Percentiles rank a stretch among this genome's conserved stretches.
phyloP scores from a whole-genome alignment of 2,329 filamentous ascomycete genomes.

The Talaromyces islandicus region DNA sequence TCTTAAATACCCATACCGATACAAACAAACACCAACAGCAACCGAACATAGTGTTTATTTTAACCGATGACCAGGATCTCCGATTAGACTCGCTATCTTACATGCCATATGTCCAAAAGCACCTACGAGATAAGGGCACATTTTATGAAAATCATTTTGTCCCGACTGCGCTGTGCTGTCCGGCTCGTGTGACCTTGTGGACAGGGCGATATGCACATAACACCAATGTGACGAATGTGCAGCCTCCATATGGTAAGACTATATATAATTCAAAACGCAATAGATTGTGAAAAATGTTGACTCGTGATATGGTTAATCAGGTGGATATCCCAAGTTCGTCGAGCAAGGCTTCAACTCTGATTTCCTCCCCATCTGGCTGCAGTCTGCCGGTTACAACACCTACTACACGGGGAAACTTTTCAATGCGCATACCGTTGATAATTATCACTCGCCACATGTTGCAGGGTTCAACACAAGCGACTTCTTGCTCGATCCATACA shows the following conservation, averaged over 20 bases:
- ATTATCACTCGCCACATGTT: constrained; percentile 39
- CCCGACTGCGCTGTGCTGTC: constrained; percentile 62
- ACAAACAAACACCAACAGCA: constrained; percentile 9
- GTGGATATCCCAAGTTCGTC: constrained; percentile 47
- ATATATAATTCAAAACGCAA: neutral
- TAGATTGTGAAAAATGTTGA: neutral
- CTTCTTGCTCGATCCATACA: constrained; percentile 40
- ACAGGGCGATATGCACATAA: constrained; percentile 64
- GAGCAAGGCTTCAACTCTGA: constrained; percentile 45
- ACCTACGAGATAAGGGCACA: constrained; percentile 54
- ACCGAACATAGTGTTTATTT: constrained; percentile 60
- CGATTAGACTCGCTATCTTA: constrained; percentile 57
- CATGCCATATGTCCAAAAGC: constrained; percentile 52
- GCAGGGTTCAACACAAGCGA: constrained; percentile 36
- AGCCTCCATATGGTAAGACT: constrained; percentile 45
- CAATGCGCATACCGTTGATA: constrained; percentile 45
- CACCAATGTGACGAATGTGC: constrained; percentile 61
- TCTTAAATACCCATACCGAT: no score
- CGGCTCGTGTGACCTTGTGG: constrained; percentile 59
- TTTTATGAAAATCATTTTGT: constrained; percentile 59
- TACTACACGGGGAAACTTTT: constrained; percentile 54
- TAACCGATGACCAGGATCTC: constrained; percentile 64
- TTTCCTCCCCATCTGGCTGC: constrained; percentile 49
- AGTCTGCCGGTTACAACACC: constrained; percentile 47
- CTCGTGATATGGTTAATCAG: constrained; percentile 11